Conservation (phyloP, 257 asterid species). For the Penstemon barbatus region DNA sequence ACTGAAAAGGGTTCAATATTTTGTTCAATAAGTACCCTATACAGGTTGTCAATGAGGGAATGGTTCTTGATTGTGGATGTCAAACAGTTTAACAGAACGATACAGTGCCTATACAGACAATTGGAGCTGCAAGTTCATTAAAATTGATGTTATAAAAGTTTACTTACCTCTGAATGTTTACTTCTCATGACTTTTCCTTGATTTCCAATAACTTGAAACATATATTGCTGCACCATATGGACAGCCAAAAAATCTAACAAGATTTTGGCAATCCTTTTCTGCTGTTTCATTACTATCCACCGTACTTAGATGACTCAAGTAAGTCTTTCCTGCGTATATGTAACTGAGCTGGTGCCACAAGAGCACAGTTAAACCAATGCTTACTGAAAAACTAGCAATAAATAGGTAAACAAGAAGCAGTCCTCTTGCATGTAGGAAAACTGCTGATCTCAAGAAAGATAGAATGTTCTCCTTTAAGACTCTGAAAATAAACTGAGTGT, state of each 20-base stretch:
- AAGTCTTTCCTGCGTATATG: slow-evolving; percentile 82
- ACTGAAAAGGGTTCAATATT: neutral
- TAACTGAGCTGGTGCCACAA: slow-evolving; percentile 90
- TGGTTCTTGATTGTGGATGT: too few relatives aligned
- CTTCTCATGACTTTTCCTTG: slow-evolving; percentile 69
- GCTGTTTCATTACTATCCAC: slow-evolving; percentile 46
- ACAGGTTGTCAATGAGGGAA: neutral
- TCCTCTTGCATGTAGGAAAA: slow-evolving; percentile 70
- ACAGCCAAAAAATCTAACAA: slow-evolving; percentile 65
- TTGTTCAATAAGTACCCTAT: neutral
- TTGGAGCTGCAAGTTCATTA: slow-evolving; percentile 13
- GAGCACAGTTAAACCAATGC: slow-evolving; percentile 70
- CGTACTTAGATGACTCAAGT: slow-evolving; percentile 67
- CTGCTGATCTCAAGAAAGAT: slow-evolving; percentile 57
- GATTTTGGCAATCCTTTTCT: slow-evolving; percentile 71
- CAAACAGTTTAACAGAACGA: too few relatives aligned
- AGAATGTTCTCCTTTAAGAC: slow-evolving; percentile 45
- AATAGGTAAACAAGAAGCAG: slow-evolving; percentile 73
- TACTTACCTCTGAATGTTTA: slow-evolving; percentile 47
- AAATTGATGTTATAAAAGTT: slow-evolving; percentile 2
- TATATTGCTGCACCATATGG: slow-evolving; percentile 43
- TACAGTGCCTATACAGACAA: neutral
- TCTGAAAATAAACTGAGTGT: slow-evolving; percentile 34
- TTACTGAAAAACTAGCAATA: slow-evolving; percentile 72
- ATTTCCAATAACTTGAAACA: slow-evolving; percentile 68